phyloP scores from a whole-genome alignment of 2,329 filamentous ascomycete species.

The Zelopaecilomyces penicillatus region DNA sequence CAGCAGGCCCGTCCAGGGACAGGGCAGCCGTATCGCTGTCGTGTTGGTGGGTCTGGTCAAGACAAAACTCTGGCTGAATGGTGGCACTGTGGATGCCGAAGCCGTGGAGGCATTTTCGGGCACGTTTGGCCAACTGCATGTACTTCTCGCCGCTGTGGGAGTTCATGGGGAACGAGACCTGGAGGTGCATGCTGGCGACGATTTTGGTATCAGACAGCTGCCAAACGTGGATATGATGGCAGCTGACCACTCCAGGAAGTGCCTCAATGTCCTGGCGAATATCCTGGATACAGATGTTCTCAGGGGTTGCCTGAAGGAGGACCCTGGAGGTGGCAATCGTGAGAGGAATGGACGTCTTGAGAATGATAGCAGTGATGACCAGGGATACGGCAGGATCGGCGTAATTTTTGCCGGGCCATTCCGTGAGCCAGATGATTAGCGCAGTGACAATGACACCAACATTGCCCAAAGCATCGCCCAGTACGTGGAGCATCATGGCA shows the following conservation, averaged over 20 bases:
- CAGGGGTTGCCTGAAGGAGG: conserved; percentile 85
- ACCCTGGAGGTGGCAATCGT: conserved; percentile 78
- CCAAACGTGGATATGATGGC: conserved; percentile 97
- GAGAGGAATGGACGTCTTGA: conserved; percentile 67
- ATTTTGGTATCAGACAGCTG: conserved; percentile 92
- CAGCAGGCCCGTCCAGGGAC: conserved; percentile 26
- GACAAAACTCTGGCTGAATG: conserved; percentile 85
- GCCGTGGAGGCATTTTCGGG: conserved; percentile 81
- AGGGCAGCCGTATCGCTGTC: conserved; percentile 27
- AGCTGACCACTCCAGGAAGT: conserved; percentile 78
- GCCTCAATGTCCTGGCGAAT: conserved; percentile 86
- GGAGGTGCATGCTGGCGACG: conserved; percentile 86
- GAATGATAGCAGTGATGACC: conserved; percentile 77
- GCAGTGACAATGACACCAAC: conserved; percentile 78
- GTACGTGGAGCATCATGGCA: conserved; percentile 65
- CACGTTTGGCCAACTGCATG: conserved; percentile 79
- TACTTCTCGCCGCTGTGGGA: conserved; percentile 71
- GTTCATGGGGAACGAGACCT: conserved; percentile 83
- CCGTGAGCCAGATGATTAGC: conserved; percentile 83
- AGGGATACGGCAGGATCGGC: conserved; percentile 88
- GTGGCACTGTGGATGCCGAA: conserved; percentile 97
- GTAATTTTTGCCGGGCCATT: conserved; percentile 75
- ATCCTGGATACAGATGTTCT: conserved; percentile 78
- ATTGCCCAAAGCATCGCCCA: conserved; percentile 80
- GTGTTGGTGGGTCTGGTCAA: conserved; percentile 39